Evolutionary conservation across 2,329 filamentous ascomycete species (phyloP).

Genomic region (Aspergillus latus): DNA sequence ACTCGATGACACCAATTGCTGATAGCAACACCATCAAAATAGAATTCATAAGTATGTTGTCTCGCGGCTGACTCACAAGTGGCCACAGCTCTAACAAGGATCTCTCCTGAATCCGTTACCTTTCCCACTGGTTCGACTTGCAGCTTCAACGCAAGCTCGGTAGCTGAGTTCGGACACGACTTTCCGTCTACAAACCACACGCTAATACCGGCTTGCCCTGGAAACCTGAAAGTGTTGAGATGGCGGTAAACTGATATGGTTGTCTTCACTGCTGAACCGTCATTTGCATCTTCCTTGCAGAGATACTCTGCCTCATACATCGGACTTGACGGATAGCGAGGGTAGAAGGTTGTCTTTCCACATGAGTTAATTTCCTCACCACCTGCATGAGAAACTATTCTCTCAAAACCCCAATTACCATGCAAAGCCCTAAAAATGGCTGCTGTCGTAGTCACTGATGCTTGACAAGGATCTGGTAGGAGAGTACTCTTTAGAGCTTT

Average conservation of each 20-base stretch:
- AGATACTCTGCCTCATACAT: conserved; percentile 39
- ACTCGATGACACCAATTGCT: not conserved
- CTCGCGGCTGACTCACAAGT: not conserved
- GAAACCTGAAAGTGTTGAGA: conserved; percentile 14
- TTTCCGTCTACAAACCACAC: not conserved
- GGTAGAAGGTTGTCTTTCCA: conserved; percentile 65
- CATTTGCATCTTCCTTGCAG: conserved; percentile 24
- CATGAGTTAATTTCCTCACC: conserved; percentile 33
- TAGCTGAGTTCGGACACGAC: not conserved
- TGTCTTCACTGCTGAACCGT: not conserved
- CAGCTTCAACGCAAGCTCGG: not conserved
- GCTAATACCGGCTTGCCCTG: not conserved
- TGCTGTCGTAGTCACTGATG: conserved; percentile 57
- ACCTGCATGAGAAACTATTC: conserved; percentile 37
- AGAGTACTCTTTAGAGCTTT: conserved; percentile 36
- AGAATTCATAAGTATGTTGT: not conserved
- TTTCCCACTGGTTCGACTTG: not conserved
- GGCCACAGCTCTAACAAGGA: not conserved
- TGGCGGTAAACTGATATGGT: conserved; percentile 18
- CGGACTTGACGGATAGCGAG: conserved; percentile 56
- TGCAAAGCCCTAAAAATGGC: conserved; percentile 71
- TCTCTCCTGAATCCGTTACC: not conserved
- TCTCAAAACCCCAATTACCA: conserved; percentile 66
- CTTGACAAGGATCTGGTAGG: conserved; percentile 44
- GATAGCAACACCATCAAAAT: conserved; percentile 6